Percentiles rank a stretch among this genome's conserved stretches.
Conservation (phyloP, 2,329 filamentous ascomycete species). For the Geosmithia flava region DNA sequence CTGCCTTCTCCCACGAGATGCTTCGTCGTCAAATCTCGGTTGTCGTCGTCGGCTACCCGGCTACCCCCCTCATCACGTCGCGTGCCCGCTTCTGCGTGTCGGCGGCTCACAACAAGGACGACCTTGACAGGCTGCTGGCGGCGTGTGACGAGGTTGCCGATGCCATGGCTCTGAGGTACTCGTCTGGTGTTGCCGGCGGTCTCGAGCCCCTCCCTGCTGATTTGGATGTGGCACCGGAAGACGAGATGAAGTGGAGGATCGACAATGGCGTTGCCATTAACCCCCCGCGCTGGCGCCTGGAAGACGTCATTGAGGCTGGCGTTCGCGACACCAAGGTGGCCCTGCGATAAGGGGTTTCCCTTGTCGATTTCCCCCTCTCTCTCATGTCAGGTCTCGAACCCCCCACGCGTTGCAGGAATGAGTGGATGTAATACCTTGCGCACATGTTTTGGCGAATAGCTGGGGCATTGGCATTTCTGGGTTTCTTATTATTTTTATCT, state of each 20-base stretch:
- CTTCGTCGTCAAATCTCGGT: slow-evolving; percentile 94
- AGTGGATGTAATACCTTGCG: neutral
- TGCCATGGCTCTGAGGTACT: slow-evolving; percentile 89
- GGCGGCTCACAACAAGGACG: slow-evolving; percentile 94
- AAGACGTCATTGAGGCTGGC: slow-evolving; percentile 66
- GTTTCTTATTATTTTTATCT: too few relatives aligned
- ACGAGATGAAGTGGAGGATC: slow-evolving; percentile 56
- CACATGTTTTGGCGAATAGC: too few relatives aligned
- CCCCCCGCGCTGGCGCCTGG: slow-evolving; percentile 72
- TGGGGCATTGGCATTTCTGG: neutral
- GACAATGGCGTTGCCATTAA: slow-evolving; percentile 54
- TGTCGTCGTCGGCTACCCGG: slow-evolving; percentile 93
- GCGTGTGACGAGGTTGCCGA: slow-evolving; percentile 92
- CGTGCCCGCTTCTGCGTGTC: slow-evolving; percentile 94
- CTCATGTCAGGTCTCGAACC: too few relatives aligned
- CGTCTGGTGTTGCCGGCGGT: slow-evolving; percentile 87
- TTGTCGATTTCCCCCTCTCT: neutral
- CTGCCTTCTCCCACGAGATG: slow-evolving; percentile 98
- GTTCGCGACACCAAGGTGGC: slow-evolving; percentile 64
- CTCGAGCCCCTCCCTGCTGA: slow-evolving; percentile 64
- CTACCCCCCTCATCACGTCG: slow-evolving; percentile 88
- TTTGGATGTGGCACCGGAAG: slow-evolving; percentile 54
- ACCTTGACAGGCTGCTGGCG: slow-evolving; percentile 76
- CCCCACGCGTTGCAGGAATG: slow-evolving; percentile 3
- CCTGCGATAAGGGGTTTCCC: slow-evolving; percentile 40